Percentiles rank a stretch among this genome's conserved stretches.
Evolutionary conservation across 2,329 filamentous ascomycete genomes (phyloP).

Genomic region (Phyllosticta capitalensis): DNA sequence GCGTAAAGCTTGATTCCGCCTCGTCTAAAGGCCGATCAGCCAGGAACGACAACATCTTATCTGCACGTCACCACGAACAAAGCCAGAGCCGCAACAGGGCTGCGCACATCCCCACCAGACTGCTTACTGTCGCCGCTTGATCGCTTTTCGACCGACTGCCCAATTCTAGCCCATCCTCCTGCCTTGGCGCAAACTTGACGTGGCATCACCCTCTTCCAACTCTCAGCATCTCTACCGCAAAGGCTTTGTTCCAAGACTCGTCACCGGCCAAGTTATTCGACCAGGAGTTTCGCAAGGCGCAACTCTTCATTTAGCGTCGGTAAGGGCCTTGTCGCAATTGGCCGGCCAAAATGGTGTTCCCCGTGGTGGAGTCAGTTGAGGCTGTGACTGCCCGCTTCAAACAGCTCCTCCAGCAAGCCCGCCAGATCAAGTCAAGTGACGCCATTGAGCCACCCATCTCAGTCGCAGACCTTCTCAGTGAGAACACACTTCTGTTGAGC

Average conservation of each 20-base stretch:
- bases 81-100: background rate
- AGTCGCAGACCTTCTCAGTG: constrained; percentile 28
- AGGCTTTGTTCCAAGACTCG: background rate
- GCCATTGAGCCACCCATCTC: constrained; percentile 37
- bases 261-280: background rate
- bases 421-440: constrained; percentile 29
- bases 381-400: constrained; percentile 26
- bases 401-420: constrained; percentile 32
- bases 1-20: constrained; percentile 4
- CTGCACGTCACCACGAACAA: background rate
- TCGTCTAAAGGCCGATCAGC: background rate
- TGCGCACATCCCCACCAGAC: background rate
- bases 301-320: background rate
- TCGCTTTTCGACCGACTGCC: background rate
- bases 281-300: background rate
- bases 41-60: background rate
- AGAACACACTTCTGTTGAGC: constrained; percentile 20
- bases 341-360: constrained; percentile 19
- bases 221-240: background rate
- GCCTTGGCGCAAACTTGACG: background rate
- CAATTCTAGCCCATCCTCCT: background rate
- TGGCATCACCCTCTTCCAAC: background rate
- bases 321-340: background rate
- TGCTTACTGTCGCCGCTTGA: background rate
- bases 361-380: constrained; percentile 18